Conservation (phyloP, 2,329 filamentous ascomycete species). For the Colletotrichum karsti region DNA sequence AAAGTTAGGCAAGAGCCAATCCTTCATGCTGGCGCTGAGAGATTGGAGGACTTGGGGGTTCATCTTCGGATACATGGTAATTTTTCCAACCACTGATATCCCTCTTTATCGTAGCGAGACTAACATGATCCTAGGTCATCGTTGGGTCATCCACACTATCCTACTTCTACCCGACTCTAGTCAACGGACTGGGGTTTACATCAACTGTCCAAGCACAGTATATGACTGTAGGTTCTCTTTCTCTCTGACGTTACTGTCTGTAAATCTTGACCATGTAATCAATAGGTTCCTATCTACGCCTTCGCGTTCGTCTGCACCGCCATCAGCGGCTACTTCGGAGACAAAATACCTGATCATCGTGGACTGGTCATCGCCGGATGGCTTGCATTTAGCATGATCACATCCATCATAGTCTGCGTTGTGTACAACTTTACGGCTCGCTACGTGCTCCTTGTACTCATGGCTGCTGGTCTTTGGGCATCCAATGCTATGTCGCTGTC, state of each 20-base stretch:
- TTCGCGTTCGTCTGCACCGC: slow-evolving; percentile 59
- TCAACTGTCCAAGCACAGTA: slow-evolving; percentile 39
- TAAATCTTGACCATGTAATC: too few relatives aligned
- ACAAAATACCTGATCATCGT: slow-evolving; percentile 51
- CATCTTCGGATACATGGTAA: slow-evolving; percentile 49
- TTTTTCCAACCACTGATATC: slow-evolving; percentile 32
- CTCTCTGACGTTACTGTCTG: too few relatives aligned
- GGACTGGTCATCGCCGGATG: slow-evolving; percentile 58
- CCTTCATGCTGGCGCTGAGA: slow-evolving; percentile 36
- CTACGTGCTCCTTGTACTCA: slow-evolving; percentile 61
- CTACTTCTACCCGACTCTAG: slow-evolving; percentile 44
- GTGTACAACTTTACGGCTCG: slow-evolving; percentile 60
- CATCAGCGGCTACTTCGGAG: slow-evolving; percentile 55
- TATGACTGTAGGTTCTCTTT: too few relatives aligned
- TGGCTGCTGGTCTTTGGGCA: slow-evolving; percentile 63
- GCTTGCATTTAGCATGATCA: slow-evolving; percentile 49
- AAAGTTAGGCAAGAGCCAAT: slow-evolving; percentile 60
- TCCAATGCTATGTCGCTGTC: slow-evolving; percentile 60
- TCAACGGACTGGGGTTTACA: slow-evolving; percentile 40
- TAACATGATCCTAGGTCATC: slow-evolving; percentile 35
- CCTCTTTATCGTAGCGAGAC: too few relatives aligned
- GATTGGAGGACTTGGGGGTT: slow-evolving; percentile 52
- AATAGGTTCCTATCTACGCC: slow-evolving; percentile 61
- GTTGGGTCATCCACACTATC: slow-evolving; percentile 41
- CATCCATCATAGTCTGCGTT: slow-evolving; percentile 51